Evolutionary conservation across 2,329 filamentous ascomycete genomes (phyloP).

Genomic region (Colletotrichum tamarilloi): DNA sequence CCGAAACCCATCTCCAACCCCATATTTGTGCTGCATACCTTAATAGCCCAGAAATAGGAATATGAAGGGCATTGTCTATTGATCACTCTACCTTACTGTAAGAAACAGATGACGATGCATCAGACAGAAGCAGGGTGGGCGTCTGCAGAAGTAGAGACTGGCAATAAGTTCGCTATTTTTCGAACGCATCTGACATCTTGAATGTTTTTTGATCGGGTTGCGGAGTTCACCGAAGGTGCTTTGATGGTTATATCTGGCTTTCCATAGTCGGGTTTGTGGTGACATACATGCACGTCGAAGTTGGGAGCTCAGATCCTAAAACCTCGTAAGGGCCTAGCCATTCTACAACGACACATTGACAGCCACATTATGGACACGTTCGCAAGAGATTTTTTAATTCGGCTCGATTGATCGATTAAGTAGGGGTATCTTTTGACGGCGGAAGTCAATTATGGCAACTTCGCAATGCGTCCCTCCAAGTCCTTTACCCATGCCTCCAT

Average conservation of each 20-base stretch:
- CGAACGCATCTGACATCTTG: no score
- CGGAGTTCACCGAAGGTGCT: not conserved
- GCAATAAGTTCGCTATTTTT: not conserved
- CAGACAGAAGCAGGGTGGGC: not conserved
- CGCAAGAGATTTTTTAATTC: not conserved
- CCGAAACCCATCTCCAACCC: not conserved
- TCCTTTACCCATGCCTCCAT: conserved; percentile 91
- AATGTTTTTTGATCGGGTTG: no score
- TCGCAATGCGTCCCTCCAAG: conserved; percentile 80
- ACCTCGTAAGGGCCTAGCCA: not conserved
- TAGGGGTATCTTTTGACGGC: conserved; percentile 49
- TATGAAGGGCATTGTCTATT: not conserved
- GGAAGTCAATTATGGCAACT: conserved; percentile 55
- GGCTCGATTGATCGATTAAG: conserved; percentile 3
- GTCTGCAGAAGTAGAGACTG: not conserved
- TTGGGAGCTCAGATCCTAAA: not conserved
- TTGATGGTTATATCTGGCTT: not conserved
- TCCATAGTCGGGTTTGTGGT: not conserved
- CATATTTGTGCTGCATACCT: not conserved
- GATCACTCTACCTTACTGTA: no score
- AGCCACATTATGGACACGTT: not conserved
- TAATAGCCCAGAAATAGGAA: not conserved
- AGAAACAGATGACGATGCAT: not conserved
- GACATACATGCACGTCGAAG: not conserved
- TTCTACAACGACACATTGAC: not conserved